Base-by-base conservation (phyloP, 2,329 filamentous ascomycete species). In the Colletotrichum plurivorum region DNA sequence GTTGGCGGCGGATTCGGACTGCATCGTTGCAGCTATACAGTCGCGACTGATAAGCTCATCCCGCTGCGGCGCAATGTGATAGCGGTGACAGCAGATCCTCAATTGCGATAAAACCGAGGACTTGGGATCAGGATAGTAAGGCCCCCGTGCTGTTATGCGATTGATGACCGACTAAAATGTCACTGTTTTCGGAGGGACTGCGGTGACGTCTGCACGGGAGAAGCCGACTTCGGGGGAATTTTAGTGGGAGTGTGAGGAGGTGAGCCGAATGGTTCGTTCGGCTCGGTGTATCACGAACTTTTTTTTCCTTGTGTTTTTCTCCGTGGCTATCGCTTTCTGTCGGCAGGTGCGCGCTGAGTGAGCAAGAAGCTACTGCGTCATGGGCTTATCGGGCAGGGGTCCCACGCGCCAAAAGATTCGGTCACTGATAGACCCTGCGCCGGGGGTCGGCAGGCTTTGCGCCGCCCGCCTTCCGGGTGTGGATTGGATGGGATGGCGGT, bases 1-100 rank as follows among this genome's bases (percentile, higher is more conserved):
- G 61, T 73, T 72, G 60, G 75, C 53, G 74, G 67, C 51, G 69
- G 71, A 72, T 71, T 76, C 54, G 69, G 71, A 72, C 72, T 76
- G 72, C 75, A 77, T 78, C 51, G 39, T 73, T 58, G 69, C 71
- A 69, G 70, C 57, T 72, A 65, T 54, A 18, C 31, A 20, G 31
- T 58, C 13, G 56, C 15, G 12, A 54, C 22, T 25, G 20, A 49
- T 39, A 55, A 18, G 52, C 68, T 60, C 69, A 65, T 61, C 57
- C 64, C 69, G 68, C 18, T 46, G 51, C 63, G 51, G 51, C 62
- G 62, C 56, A 67, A 69, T 16, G 31, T 56, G 56, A 6, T 27
- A 27, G 16, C 20, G 51, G 62, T 52, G 12, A 62, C 67, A 20
- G 52, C 13, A 67, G 25, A 51, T 25, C 49, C 54, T 46, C 36